Percentiles rank a stretch among this genome's conserved stretches.
Evolutionary conservation across 768 basidiomycete genomes (phyloP).

Genomic region (Multifurca ochricompacta): DNA sequence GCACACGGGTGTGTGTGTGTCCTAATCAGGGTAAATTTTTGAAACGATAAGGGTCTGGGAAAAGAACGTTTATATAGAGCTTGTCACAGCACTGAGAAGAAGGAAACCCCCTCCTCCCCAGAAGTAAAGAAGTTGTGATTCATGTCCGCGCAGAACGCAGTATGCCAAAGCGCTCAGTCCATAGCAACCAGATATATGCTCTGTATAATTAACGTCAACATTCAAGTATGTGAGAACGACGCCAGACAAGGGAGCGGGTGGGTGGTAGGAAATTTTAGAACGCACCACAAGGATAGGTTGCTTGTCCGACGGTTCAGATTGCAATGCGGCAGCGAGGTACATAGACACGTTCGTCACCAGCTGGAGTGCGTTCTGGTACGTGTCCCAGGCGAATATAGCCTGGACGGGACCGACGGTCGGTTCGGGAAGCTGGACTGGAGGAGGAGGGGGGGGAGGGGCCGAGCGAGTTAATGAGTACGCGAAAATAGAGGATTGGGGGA

Average conservation of each 20-base stretch:
- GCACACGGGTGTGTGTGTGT: too few species aligned
- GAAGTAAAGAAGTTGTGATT: background rate
- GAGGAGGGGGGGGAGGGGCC: background rate
- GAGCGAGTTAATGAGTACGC: background rate
- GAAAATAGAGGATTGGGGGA: too few species aligned
- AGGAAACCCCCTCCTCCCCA: too few species aligned
- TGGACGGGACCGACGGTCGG: background rate
- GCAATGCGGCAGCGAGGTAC: background rate
- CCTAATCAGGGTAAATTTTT: too few species aligned
- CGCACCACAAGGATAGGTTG: background rate
- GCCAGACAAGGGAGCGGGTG: background rate
- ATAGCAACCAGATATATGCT: background rate
- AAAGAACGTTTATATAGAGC: too few species aligned
- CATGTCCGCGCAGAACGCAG: background rate
- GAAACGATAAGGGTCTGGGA: too few species aligned
- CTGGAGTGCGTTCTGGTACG: background rate
- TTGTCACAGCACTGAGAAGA: too few species aligned
- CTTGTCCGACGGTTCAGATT: background rate
- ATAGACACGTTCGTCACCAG: background rate
- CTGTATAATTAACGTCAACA: background rate
- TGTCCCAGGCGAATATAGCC: background rate
- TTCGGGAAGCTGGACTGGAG: background rate
- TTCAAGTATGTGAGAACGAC: background rate
- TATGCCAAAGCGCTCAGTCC: background rate
- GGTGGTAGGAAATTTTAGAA: background rate